Percentiles rank a stretch among this genome's conserved stretches.
These are phyloP conservation scores for Monosporozyma solicola DNA, from an alignment of 805 yeast genomes.

Conservation along the genomic window DNA sequence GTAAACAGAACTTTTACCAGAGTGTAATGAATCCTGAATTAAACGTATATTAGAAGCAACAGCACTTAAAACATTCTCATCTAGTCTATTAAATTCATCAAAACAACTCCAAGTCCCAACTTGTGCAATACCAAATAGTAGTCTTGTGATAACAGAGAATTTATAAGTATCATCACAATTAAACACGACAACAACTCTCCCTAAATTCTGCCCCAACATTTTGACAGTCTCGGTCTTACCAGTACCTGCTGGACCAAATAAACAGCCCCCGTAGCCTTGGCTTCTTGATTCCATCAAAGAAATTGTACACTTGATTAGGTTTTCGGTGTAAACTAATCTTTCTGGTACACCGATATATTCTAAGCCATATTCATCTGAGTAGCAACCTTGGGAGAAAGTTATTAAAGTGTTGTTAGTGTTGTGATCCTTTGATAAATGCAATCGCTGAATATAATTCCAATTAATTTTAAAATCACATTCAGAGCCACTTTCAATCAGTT, in stretches of 20 bases:
- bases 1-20: constrained; percentile 21
- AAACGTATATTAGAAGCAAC: constrained; percentile 70
- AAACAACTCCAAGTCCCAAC: constrained; percentile 94
- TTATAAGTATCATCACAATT: constrained; percentile 90
- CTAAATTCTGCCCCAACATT: constrained; percentile 70
- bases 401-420: constrained; percentile 21
- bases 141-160: constrained; percentile 65
- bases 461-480: constrained; percentile 1
- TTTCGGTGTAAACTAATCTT: constrained; percentile 66
- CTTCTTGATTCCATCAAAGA: constrained; percentile 39
- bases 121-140: constrained; percentile 67
- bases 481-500: constrained; percentile 6
- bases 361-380: constrained; percentile 55
- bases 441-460: constrained; percentile 51
- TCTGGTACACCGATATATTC: constrained; percentile 75
- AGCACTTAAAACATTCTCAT: constrained; percentile 65
- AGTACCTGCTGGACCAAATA: constrained; percentile 95
- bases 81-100: constrained; percentile 86
- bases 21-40: constrained; percentile 49
- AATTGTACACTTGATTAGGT: constrained; percentile 54
- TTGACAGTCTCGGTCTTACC: constrained; percentile 92
- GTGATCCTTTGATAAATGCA: constrained; percentile 28
- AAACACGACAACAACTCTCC: constrained; percentile 75
- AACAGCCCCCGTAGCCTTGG: constrained; percentile 76
- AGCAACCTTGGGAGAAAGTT: constrained; percentile 47